phyloP scores from a whole-genome alignment of 371 early-diverging fungal species.

The Circinella umbellata region DNA sequence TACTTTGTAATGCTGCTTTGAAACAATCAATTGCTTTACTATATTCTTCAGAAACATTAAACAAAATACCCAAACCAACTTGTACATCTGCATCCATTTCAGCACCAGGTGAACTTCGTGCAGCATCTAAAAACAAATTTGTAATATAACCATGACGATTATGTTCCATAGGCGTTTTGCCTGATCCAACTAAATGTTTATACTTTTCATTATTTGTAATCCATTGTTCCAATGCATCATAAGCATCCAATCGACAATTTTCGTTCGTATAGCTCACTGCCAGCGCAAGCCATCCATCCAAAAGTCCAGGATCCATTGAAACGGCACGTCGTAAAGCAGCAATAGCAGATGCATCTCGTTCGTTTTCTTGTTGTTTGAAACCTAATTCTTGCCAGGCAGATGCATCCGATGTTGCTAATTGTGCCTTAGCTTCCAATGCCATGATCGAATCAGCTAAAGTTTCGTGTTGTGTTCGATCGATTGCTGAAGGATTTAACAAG shows the following conservation, averaged over 20 bases:
- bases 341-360: constrained; percentile 91
- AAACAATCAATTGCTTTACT: constrained; percentile 97
- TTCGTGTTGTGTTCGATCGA: constrained; percentile 53
- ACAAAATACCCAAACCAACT: constrained; percentile 92
- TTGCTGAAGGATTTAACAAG: constrained; percentile 45
- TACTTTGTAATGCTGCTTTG: constrained; percentile 83
- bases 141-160: constrained; percentile 73
- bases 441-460: constrained; percentile 85
- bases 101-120: constrained; percentile 57
- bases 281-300: constrained; percentile 85
- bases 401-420: constrained; percentile 80
- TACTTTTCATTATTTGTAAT: constrained; percentile 76
- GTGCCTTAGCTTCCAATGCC: constrained; percentile 92
- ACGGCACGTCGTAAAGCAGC: constrained; percentile 86
- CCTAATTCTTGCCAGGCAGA: constrained; percentile 89
- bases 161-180: constrained; percentile 19
- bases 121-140: constrained; percentile 81
- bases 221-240: constrained; percentile 90
- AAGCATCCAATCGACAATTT: constrained; percentile 81
- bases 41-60: constrained; percentile 89
- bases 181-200: constrained; percentile 30
- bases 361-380: constrained; percentile 93
- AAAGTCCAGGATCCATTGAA: constrained; percentile 67
- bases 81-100: constrained; percentile 92
- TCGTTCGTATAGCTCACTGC: constrained; percentile 97